A percentile compares a stretch with the other conserved stretches of the same genome.
Conservation (phyloP, 257 asterid species). For the Solanum arcanum region DNA sequence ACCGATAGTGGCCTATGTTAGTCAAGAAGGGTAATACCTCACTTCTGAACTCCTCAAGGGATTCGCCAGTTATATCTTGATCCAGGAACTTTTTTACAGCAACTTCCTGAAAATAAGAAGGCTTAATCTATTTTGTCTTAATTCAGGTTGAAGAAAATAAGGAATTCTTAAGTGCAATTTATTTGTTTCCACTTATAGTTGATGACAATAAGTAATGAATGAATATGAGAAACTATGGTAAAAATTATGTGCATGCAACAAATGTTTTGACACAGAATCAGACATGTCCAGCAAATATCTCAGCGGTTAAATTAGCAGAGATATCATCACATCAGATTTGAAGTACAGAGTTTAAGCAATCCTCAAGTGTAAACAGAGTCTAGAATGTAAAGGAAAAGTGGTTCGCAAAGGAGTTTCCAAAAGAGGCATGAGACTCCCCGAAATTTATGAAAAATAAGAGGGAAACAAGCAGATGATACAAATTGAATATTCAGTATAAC, state of each 20-base stretch:
- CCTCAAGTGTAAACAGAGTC: neutral
- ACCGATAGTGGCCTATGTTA: neutral
- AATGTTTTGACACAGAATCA: neutral
- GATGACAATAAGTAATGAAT: neutral
- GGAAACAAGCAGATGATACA: neutral
- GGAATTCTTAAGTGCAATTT: neutral
- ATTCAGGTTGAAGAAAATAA: neutral
- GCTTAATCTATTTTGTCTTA: neutral
- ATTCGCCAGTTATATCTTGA: slow-evolving; percentile 81
- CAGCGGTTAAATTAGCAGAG: neutral
- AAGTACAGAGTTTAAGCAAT: neutral
- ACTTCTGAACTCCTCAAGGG: slow-evolving; percentile 92
- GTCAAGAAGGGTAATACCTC: slow-evolving; percentile 49
- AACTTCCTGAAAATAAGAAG: slow-evolving; percentile 63
- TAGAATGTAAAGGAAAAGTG: neutral
- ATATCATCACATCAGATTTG: neutral
- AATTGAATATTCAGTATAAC: neutral
- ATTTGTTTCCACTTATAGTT: neutral
- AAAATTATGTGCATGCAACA: neutral
- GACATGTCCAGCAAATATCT: neutral
- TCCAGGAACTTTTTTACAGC: slow-evolving; percentile 92
- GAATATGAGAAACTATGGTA: neutral
- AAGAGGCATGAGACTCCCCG: neutral
- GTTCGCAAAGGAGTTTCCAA: neutral
- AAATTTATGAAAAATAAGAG: neutral